phyloP scores from a whole-genome alignment of 257 asterid species.

The Przewalskia tangutica region DNA sequence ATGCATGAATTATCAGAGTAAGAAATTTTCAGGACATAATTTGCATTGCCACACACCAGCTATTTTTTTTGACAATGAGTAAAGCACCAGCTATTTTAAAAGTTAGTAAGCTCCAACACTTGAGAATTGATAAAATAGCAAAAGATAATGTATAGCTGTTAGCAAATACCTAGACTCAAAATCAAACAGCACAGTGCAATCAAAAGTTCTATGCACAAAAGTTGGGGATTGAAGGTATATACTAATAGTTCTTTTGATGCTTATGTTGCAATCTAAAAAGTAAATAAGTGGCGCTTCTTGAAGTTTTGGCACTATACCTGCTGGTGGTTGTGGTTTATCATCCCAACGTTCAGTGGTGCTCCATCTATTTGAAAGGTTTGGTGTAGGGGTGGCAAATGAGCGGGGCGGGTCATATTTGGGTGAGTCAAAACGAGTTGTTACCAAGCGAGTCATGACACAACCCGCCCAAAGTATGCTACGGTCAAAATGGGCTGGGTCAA shows the following conservation, averaged over 20 bases:
- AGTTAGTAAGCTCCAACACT: background rate
- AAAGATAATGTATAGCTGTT: background rate
- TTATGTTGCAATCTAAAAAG: background rate
- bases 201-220: background rate
- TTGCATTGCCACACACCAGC: background rate
- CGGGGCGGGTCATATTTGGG: too few relatives aligned
- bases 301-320: background rate
- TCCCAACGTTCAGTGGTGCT: background rate
- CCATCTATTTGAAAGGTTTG: background rate
- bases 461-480: too few relatives aligned
- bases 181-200: background rate
- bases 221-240: background rate
- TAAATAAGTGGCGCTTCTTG: background rate
- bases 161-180: background rate
- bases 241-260: background rate
- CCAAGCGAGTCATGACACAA: too few relatives aligned
- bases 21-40: background rate
- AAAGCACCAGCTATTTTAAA: background rate
- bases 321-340: background rate
- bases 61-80: background rate
- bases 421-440: too few relatives aligned
- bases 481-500: too few relatives aligned
- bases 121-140: background rate
- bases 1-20: background rate
- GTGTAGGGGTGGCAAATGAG: too few relatives aligned